Evolutionary conservation across 225 moss, liverwort and hornwort genomes (phyloP).

Genomic region (Polytrichum formosum): DNA sequence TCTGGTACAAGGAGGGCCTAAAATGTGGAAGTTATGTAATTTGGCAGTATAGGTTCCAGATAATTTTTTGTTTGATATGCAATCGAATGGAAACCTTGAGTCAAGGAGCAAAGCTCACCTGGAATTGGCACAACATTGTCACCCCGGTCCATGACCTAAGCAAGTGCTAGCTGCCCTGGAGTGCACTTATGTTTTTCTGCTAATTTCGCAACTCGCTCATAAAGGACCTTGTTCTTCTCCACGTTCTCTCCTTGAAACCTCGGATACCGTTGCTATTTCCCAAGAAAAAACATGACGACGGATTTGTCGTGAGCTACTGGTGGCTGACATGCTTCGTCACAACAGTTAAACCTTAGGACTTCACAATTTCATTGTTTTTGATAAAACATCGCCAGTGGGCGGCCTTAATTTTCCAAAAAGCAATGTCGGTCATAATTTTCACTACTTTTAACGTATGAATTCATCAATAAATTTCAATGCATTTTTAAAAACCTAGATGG

Average conservation of each 20-base stretch:
- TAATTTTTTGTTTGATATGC: background rate
- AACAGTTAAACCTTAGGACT: background rate
- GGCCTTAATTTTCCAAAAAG: too few species aligned
- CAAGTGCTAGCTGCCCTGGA: constrained; percentile 35
- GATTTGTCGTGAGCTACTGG: background rate
- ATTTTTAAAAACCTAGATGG: too few species aligned
- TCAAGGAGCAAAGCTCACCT: constrained; percentile 10
- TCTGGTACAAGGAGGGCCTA: too few species aligned
- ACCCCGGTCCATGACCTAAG: constrained; percentile 38
- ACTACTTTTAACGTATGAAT: too few species aligned
- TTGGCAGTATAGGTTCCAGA: background rate
- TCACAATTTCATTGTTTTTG: background rate
- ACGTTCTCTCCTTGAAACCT: constrained; percentile 24
- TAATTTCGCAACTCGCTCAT: constrained; percentile 20
- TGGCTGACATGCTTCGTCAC: background rate
- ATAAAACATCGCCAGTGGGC: too few species aligned
- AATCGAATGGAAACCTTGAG: background rate
- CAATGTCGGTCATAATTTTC: too few species aligned
- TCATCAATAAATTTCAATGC: too few species aligned
- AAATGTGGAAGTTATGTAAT: too few species aligned
- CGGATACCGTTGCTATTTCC: constrained; percentile 9
- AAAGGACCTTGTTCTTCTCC: constrained; percentile 32
- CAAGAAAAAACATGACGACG: background rate
- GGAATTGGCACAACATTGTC: constrained; percentile 40
- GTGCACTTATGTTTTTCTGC: constrained; percentile 35